Percentiles rank a stretch among this genome's conserved stretches.
Conservation (phyloP, 2,329 filamentous ascomycete species). For the Fusarium dimerum region DNA sequence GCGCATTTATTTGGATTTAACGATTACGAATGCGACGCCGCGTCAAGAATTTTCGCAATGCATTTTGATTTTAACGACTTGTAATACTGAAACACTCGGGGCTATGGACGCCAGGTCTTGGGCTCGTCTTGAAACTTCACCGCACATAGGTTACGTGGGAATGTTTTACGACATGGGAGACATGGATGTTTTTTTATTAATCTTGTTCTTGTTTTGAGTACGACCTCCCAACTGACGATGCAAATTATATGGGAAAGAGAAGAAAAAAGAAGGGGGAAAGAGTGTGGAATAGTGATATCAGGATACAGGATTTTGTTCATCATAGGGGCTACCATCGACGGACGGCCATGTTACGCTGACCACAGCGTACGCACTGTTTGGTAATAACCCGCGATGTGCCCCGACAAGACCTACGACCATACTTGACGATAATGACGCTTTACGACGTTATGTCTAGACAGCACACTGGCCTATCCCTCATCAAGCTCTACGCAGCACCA, state of each 20-base stretch:
- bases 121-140: conserved; percentile 24
- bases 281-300: conserved; percentile 40
- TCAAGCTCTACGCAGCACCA: conserved; percentile 32
- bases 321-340: conserved; percentile 43
- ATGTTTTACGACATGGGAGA: conserved; percentile 30
- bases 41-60: conserved; percentile 26
- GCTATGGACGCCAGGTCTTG: conserved; percentile 15
- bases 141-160: conserved; percentile 34
- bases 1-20: conserved; percentile 23
- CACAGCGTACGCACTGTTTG: conserved; percentile 29
- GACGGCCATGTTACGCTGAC: conserved; percentile 35
- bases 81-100: conserved; percentile 37
- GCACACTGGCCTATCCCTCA: conserved; percentile 36
- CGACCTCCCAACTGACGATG: conserved; percentile 36
- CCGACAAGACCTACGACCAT: conserved; percentile 38
- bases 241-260: conserved; percentile 32
- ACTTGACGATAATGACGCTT: conserved; percentile 49
- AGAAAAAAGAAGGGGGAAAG: conserved; percentile 16
- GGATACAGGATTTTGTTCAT: conserved; percentile 42
- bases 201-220: conserved; percentile 14
- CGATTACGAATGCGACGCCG: conserved; percentile 30
- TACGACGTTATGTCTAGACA: conserved; percentile 50
- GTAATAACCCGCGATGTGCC: conserved; percentile 33
- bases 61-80: conserved; percentile 39
- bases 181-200: conserved; percentile 9